Evolutionary conservation across 768 basidiomycete genomes (phyloP).

Genomic region (Boletus subcaerulescens): DNA sequence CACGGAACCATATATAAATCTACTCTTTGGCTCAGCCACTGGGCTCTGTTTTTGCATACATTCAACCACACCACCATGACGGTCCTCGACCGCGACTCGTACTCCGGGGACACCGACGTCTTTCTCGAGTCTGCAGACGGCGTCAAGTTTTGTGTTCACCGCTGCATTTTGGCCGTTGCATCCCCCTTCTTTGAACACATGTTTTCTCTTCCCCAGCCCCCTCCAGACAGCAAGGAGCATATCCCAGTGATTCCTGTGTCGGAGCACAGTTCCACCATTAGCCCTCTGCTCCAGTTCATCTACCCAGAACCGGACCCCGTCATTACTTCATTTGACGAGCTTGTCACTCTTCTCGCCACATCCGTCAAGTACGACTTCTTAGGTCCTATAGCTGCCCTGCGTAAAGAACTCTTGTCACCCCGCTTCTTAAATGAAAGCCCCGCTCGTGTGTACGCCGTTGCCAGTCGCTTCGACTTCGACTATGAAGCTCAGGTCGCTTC

Average conservation of each 20-base stretch:
- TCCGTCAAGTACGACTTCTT: constrained; percentile 66
- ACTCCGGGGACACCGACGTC: constrained; percentile 50
- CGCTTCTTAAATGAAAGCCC: constrained; percentile 48
- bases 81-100: constrained; percentile 35
- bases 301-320: constrained; percentile 60
- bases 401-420: constrained; percentile 48
- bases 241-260: constrained; percentile 53
- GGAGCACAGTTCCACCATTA: constrained; percentile 45
- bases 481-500: constrained; percentile 64
- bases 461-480: constrained; percentile 61
- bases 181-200: constrained; percentile 70
- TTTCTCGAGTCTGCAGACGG: constrained; percentile 44
- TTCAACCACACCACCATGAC: constrained; percentile 24
- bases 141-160: constrained; percentile 58
- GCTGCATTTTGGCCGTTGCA: constrained; percentile 56
- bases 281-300: constrained; percentile 53
- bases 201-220: constrained; percentile 61
- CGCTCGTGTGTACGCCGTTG: constrained; percentile 67
- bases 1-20: constrained; percentile 22
- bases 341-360: constrained; percentile 47
- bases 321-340: constrained; percentile 50
- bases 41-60: not conserved
- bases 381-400: constrained; percentile 45
- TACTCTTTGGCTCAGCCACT: not conserved
- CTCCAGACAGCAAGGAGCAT: constrained; percentile 21